These are phyloP conservation scores for Debaryomyces sp. DNA, from an alignment of 1,139 yeast species.

Conservation along the genomic window DNA sequence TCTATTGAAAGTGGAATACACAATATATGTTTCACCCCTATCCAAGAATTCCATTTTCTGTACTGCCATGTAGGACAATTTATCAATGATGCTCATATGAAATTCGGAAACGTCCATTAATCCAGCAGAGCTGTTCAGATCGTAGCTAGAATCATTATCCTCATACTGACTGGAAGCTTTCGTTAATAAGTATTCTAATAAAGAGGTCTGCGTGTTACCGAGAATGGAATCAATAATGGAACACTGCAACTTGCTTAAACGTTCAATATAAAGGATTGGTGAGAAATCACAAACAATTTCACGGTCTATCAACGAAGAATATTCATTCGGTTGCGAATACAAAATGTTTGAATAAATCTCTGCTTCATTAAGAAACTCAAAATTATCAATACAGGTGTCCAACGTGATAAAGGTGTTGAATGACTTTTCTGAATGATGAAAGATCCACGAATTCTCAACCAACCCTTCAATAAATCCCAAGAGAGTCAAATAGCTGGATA, in stretches of 20 bases:
- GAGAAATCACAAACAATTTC: constrained; percentile 36
- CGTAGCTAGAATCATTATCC: constrained; percentile 11
- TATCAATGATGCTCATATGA: constrained; percentile 32
- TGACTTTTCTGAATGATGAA: constrained; percentile 29
- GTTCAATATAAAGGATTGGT: constrained; percentile 50
- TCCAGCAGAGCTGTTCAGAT: constrained; percentile 9
- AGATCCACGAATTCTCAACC: constrained; percentile 33
- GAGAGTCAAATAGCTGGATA: constrained; percentile 46
- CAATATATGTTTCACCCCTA: constrained; percentile 48
- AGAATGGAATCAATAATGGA: constrained; percentile 34
- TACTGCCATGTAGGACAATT: constrained; percentile 37
- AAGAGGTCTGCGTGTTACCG: constrained; percentile 23
- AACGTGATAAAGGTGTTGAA: constrained; percentile 37
- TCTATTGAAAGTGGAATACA: constrained; percentile 43
- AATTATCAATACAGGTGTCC: constrained; percentile 43
- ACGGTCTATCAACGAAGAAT: constrained; percentile 28
- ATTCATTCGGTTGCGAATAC: constrained; percentile 25
- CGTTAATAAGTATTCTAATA: constrained; percentile 34
- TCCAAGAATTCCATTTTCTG: constrained; percentile 47
- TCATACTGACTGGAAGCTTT: constrained; percentile 29
- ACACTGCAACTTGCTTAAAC: constrained; percentile 42
- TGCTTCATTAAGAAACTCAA: constrained; percentile 42
- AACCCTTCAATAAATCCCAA: constrained; percentile 52
- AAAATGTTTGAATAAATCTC: constrained; percentile 36
- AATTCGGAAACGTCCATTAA: constrained; percentile 25